These are phyloP conservation scores for Elongisporangium prolatum DNA, from an alignment of 352 stramenopile genomes.

Conservation along the genomic window DNA sequence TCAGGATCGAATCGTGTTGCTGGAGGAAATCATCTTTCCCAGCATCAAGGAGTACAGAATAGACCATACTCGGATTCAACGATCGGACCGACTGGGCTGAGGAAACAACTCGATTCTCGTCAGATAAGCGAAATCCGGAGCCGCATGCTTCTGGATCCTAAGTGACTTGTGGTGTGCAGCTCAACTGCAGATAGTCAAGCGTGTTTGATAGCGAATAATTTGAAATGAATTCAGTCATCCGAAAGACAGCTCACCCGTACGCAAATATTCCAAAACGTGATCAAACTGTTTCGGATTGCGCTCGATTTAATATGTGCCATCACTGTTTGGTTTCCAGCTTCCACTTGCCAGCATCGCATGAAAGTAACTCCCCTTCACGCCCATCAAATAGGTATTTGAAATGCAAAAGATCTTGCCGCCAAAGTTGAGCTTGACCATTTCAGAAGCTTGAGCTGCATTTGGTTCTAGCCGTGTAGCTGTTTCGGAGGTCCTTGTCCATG, in stretches of 20 bases:
- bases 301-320: background rate
- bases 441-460: background rate
- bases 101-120: background rate
- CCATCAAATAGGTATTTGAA: background rate
- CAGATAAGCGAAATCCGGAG: background rate
- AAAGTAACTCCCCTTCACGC: background rate
- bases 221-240: background rate
- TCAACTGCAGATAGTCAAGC: background rate
- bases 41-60: too few relatives aligned
- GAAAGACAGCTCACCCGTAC: background rate
- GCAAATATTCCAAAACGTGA: background rate
- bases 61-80: background rate
- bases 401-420: constrained; percentile 3
- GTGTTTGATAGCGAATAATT: background rate
- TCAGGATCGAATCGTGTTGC: too few relatives aligned
- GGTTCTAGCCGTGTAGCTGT: too few relatives aligned
- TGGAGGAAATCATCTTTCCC: too few relatives aligned
- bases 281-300: constrained; percentile 1
- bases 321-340: background rate
- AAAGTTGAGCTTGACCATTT: background rate
- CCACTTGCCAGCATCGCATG: background rate
- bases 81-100: background rate
- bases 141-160: background rate
- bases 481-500: too few relatives aligned
- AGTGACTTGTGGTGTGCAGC: background rate